Base-by-base conservation (phyloP, 2,329 filamentous ascomycete species). In the Sclerotinia nivalis region DNA sequence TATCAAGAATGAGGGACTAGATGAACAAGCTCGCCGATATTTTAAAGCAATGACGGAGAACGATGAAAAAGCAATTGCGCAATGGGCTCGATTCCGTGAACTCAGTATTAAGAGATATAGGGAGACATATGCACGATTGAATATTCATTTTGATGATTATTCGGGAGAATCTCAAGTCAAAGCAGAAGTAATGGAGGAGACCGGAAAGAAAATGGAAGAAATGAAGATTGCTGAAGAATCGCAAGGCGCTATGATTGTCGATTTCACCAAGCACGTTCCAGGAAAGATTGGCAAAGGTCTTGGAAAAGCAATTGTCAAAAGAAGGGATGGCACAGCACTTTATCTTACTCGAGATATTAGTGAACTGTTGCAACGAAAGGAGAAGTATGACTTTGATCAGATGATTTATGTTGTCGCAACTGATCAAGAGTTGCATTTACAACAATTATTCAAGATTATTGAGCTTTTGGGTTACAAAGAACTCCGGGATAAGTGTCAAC, bases 271-370 rank as follows among this genome's bases (percentile, higher is more conserved):
- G 77, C 87, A 90, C 71, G 84, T 91, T 1, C 82, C 86, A 12
- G 88, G 88, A 70, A 90, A 91, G 80, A 82, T 85, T 69, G 88
- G 88, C 73, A 92, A 91, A 82, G 87, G 86, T 71, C 85, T 93
- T 15, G 91, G 90, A 75, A 89, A 88, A 77, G 87, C 90, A 37
- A 86, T 93, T 68, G 86, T 93, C 70, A 87, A 89, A 73, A 91
- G 92, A 82, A 88, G 87, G 74, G 89, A 92, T 73, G 91, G 91
- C 69, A 93, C 90, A 18, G 91, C 90, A 54, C 85, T 93, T 47
- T 94, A 95, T 78, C 84, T 94, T 60, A 92, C 92, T 65, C 88
- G 91, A 74, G 91, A 95, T 79, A 90, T 94, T 72, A 91, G 89
- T 74, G 90, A 93, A 76, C 86, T 92, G 40, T 81, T 93, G 67